Evolutionary conservation across 352 stramenopile species (phyloP), one percentile per base, ranked within the genome.

Genomic region (Phytophthora pluvialis): DNA sequence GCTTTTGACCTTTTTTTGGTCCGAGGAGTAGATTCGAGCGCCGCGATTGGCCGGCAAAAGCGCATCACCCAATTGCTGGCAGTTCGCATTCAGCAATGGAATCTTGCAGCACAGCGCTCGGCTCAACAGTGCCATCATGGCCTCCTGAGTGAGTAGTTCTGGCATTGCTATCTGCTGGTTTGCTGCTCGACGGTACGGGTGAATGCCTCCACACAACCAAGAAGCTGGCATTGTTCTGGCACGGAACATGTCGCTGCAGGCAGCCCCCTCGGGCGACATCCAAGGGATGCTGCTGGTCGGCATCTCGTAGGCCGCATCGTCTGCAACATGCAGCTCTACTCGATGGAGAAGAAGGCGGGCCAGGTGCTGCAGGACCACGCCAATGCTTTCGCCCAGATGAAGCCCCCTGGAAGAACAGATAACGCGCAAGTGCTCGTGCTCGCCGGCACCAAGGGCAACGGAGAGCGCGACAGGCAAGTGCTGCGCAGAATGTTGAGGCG

Each of bases 221-320:
- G 21, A 21, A 21, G 21, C 21, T 21, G 21, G 21, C 2, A 21
- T 21, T 2, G 21, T 21, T 21, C 21, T 21, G 21, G 21, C 21
- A 21, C 21, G 21, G 21, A 21, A 21, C 21, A 21, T 21, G 21
- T 21, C 21, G 21, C 21, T 21, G 21, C 21, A 21, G 21, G 21
- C 21, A 21, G 21, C 21, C 21, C 21, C 98, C 28, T 99, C 94
- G 58, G 83, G 83, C 4, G 97, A 99, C 80, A 89, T 88, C 51
- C 98, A 99, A 76, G 99, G 98, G 98, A 98, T 98, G 80, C 82
- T 99, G 26, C 80, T 99, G 6, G 95, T 98, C 16, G 98, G 98
- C 46, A 99, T 99, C 65, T 93, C 87, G 38, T 96, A 98, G 96
- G 96, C 32, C 89, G 91, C 40, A 98, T 99, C 57, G 86, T 90